Evolutionary conservation across 2,329 filamentous ascomycete genomes (phyloP), one percentile per base, ranked within the genome.

Genomic region (Dissoconium aciculare): DNA sequence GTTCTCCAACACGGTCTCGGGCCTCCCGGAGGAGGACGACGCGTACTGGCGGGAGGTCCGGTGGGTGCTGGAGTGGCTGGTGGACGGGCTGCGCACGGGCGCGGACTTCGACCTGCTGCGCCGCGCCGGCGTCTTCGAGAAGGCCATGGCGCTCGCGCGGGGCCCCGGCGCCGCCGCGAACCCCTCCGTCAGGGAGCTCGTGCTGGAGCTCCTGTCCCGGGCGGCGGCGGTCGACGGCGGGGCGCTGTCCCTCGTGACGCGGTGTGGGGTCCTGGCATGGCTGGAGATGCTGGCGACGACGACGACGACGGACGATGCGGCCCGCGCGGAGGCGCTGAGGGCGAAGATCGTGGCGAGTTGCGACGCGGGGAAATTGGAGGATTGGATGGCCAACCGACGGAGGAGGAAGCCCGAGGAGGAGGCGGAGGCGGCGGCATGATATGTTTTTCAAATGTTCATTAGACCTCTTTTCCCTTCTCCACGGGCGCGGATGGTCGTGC

Each of bases 211-310:
- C 10, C 37, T 91, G 11, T 76, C 75, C 45, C 67, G 77, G 24
- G 73, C 75, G 3, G 74, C 72, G 0, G 66, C 65, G 27, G 69
- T 85, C 17, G 67, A 74, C 16, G 74, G 69, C 2, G 83, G 80
- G 1, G 82, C 78, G 52, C 80, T 75, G 4, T 87, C 78, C n/a
- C 61, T 92, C 27, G 66, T 83, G 21, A 91, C 83, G 1, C 64
- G 84, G 34, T 74, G 77, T 26, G 81, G 79, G 11, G 60, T 79
- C 12, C 52, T 87, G 31, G 75, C 69, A 41, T 92, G 83, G 84
- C 62, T 87, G 5, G 66, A 76, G 35, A 67, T 69, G 36, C 70
- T 72, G 19, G 8, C 8, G n/a, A 23, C 19, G 19, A n/a, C n/a
- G n/a, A n/a, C n/a, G n/a, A n/a, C n/a, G n/a, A n/a, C n/a, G n/a